These are phyloP conservation scores for Wallacemonas collosoma DNA, from an alignment of 208 protist species.

Conservation along the genomic window DNA sequence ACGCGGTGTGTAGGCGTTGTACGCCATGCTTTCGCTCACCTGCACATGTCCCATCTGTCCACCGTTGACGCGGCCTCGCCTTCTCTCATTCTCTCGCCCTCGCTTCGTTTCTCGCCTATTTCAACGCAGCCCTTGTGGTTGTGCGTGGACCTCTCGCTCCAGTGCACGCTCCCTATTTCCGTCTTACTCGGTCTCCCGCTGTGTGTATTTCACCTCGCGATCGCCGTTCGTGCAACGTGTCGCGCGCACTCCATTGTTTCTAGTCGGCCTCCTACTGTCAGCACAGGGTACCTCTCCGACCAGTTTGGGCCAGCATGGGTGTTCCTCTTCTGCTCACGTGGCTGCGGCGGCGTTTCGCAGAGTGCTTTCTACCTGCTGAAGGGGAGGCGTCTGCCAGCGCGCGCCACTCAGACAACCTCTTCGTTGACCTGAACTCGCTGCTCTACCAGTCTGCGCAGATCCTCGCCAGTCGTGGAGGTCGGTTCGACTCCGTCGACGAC, in stretches of 20 bases:
- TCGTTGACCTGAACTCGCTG: constrained; percentile 85
- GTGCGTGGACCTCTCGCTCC: too few relatives aligned
- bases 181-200: neutral
- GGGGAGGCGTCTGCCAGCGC: constrained; percentile 18
- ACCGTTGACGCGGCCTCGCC: too few relatives aligned
- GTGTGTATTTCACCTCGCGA: too few relatives aligned
- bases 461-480: constrained; percentile 37
- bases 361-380: constrained; percentile 79
- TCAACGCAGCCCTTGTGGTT: too few relatives aligned
- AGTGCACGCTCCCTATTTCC: too few relatives aligned
- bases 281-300: neutral
- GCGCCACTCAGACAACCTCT: constrained; percentile 59
- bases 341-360: constrained; percentile 70
- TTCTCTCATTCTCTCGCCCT: too few relatives aligned
- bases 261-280: neutral
- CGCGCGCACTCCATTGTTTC: neutral
- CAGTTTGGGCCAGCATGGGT: constrained; percentile 51
- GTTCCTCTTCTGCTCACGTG: constrained; percentile 88
- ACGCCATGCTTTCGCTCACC: too few relatives aligned
- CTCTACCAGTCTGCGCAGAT: constrained; percentile 82
- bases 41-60: too few relatives aligned
- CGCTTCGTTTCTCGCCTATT: too few relatives aligned
- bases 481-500: constrained; percentile 46
- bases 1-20: too few relatives aligned
- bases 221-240: neutral